Evolutionary conservation across 2,329 filamentous ascomycete species (phyloP).

Genomic region (Huntiella abstrusa): DNA sequence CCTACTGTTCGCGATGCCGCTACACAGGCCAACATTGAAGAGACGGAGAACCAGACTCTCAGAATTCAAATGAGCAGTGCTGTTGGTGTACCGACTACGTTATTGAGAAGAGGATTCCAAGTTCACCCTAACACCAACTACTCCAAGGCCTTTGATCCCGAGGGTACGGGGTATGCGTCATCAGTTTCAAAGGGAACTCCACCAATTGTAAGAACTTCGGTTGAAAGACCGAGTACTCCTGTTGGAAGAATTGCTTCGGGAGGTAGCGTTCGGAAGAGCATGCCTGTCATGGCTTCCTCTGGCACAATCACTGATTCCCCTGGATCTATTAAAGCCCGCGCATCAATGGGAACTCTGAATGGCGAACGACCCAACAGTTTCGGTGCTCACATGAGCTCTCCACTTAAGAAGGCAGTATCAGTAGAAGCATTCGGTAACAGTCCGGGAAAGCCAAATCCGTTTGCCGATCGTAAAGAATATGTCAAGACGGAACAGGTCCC

Average conservation of each 20-base stretch:
- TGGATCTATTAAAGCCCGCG: conserved; percentile 1
- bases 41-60: conserved; percentile 23
- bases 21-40: conserved; percentile 49
- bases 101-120: conserved; percentile 57
- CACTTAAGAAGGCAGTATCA: conserved; percentile 58
- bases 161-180: conserved; percentile 18
- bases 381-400: conserved; percentile 70
- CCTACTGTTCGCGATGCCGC: conserved; percentile 59
- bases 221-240: conserved; percentile 3
- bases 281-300: conserved; percentile 4
- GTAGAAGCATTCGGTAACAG: conserved; percentile 33
- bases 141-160: conserved; percentile 50
- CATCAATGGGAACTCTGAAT: background rate
- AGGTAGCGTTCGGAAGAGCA: conserved; percentile 5
- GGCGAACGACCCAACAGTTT: conserved; percentile 17
- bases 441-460: conserved; percentile 26
- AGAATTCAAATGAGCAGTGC: conserved; percentile 17
- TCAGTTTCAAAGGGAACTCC: conserved; percentile 16
- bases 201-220: conserved; percentile 1
- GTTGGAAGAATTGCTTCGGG: background rate
- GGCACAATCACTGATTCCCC: conserved; percentile 4
- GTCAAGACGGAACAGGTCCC: background rate
- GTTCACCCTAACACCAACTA: conserved; percentile 75
- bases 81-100: conserved; percentile 34
- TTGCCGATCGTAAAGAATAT: conserved; percentile 1